phyloP scores from a whole-genome alignment of 306 rosid species.

The Fragaria iinumae region DNA sequence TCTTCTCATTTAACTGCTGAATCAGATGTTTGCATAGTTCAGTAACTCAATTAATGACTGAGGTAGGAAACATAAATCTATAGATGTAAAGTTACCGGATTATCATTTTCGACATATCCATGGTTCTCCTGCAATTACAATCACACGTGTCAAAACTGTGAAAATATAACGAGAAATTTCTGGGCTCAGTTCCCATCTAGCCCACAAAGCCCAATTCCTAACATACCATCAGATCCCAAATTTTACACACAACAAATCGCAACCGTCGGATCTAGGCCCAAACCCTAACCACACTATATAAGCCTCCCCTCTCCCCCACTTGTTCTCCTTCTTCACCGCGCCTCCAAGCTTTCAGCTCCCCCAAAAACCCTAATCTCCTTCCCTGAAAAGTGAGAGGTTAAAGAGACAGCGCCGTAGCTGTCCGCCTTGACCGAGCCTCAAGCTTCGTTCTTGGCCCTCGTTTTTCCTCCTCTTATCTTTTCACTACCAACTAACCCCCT shows the following conservation, averaged over 20 bases:
- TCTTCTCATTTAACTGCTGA: slow-evolving; percentile 68
- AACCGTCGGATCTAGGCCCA: neutral
- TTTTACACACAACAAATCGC: no score
- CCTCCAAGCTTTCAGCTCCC: slow-evolving; percentile 18
- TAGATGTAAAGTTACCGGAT: slow-evolving; percentile 54
- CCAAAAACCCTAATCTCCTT: neutral
- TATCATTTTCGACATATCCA: slow-evolving; percentile 93
- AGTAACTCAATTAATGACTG: neutral
- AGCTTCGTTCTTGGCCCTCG: slow-evolving; percentile 71
- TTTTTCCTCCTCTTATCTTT: slow-evolving; percentile 18
- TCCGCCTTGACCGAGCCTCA: slow-evolving; percentile 62
- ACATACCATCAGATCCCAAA: no score
- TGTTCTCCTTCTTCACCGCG: neutral
- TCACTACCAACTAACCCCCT: neutral
- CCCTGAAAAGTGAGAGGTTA: slow-evolving; percentile 41
- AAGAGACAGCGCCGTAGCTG: slow-evolving; percentile 67
- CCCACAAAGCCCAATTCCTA: no score
- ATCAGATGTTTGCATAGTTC: slow-evolving; percentile 22
- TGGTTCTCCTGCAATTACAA: slow-evolving; percentile 24
- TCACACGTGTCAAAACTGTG: no score
- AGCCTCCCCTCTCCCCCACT: no score
- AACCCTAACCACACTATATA: neutral
- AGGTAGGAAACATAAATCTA: neutral
- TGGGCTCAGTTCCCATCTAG: no score
- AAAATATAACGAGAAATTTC: no score